These are phyloP conservation scores for Dendryphion nanum DNA, from an alignment of 2,329 filamentous ascomycete genomes.

Conservation along the genomic window DNA sequence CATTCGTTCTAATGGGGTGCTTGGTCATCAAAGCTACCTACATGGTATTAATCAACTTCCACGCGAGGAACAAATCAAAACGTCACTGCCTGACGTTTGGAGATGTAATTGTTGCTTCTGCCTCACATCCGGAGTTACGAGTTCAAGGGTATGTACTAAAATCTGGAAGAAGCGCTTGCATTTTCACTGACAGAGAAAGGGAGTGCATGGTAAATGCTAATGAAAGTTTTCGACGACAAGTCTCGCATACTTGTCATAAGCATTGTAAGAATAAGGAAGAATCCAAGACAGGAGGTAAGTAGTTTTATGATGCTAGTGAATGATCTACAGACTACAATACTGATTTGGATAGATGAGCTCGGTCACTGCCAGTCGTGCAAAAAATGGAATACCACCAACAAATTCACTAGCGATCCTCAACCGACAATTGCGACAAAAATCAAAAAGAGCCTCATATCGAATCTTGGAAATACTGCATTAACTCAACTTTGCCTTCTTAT, in stretches of 20 bases:
- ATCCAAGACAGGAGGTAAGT: slow-evolving; percentile 19
- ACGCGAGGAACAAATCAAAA: slow-evolving; percentile 23
- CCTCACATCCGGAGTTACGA: slow-evolving; percentile 23
- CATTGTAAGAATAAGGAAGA: slow-evolving; percentile 23
- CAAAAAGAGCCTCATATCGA: slow-evolving; percentile 29
- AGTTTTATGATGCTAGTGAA: too few relatives aligned
- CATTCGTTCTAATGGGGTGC: slow-evolving; percentile 22
- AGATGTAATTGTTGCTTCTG: slow-evolving; percentile 29
- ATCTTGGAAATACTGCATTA: slow-evolving; percentile 29
- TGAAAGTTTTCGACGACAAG: slow-evolving; percentile 21
- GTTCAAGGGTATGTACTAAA: slow-evolving; percentile 18
- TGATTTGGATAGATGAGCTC: slow-evolving; percentile 27
- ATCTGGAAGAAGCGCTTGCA: not conserved
- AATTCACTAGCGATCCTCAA: slow-evolving; percentile 19
- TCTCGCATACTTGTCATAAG: slow-evolving; percentile 29
- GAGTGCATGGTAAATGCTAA: slow-evolving; percentile 34
- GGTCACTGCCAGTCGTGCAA: slow-evolving; percentile 33
- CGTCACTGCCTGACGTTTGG: slow-evolving; percentile 30
- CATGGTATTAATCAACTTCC: slow-evolving; percentile 27
- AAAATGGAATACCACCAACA: slow-evolving; percentile 22
- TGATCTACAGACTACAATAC: too few relatives aligned
- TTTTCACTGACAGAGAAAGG: slow-evolving; percentile 4
- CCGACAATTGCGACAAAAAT: slow-evolving; percentile 30
- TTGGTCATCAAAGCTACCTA: slow-evolving; percentile 27
- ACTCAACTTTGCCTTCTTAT: slow-evolving; percentile 27